These are phyloP conservation scores for Botrytis porri DNA, from an alignment of 2,329 filamentous ascomycete genomes.

Conservation along the genomic window DNA sequence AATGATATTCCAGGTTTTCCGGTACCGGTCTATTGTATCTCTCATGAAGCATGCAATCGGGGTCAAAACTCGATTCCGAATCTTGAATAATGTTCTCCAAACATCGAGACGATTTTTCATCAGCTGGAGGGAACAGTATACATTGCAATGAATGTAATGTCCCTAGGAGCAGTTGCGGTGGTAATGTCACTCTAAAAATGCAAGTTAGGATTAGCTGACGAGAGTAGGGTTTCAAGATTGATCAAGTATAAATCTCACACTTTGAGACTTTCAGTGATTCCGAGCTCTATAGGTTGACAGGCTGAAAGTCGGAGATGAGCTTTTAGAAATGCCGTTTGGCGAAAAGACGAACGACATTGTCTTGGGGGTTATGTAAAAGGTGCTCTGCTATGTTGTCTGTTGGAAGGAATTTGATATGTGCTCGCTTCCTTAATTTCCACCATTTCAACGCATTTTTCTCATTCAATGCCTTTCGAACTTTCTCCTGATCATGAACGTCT, in stretches of 20 bases:
- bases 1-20: neutral
- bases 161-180: neutral
- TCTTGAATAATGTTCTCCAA: neutral
- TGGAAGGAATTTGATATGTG: neutral
- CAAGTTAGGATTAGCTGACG: neutral
- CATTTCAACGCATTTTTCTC: neutral
- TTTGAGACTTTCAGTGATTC: neutral
- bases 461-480: neutral
- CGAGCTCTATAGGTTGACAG: neutral
- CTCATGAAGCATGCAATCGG: neutral
- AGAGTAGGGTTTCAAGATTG: accelerated
- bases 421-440: neutral
- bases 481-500: neutral
- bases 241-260: neutral
- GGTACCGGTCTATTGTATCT: neutral
- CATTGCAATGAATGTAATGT: neutral
- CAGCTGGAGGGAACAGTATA: neutral
- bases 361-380: neutral
- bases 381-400: neutral
- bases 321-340: neutral
- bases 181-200: neutral
- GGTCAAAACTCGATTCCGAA: neutral
- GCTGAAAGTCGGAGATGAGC: neutral
- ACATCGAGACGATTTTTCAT: neutral
- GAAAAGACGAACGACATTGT: neutral